A percentile compares a stretch with the other conserved stretches of the same genome.
Conservation (phyloP, 1,284 basidiomycete species). For the Ustilago loliicola region DNA sequence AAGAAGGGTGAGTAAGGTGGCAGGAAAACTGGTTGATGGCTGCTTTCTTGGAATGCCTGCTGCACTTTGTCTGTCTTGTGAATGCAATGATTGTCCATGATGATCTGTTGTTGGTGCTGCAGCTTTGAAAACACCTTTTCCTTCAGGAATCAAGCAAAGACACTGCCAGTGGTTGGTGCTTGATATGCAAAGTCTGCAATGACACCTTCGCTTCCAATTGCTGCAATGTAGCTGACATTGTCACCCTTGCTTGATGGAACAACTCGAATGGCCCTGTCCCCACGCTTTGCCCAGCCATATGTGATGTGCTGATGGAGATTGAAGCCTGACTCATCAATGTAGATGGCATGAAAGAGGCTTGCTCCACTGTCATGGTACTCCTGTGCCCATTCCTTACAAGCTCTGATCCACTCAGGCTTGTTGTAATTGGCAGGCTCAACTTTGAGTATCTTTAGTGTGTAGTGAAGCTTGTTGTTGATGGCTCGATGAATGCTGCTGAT, state of each 20-base stretch:
- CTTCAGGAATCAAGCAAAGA: constrained; percentile 10
- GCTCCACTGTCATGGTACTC: no score
- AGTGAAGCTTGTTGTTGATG: no score
- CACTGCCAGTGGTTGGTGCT: background rate
- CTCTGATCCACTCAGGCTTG: no score
- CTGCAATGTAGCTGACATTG: constrained; percentile 11
- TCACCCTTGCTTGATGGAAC: background rate
- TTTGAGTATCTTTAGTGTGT: no score
- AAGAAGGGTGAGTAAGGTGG: constrained; percentile 17
- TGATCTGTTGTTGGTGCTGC: background rate
- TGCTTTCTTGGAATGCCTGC: background rate
- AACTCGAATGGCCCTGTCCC: background rate
- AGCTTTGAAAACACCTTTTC: constrained; percentile 11
- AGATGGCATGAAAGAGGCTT: no score
- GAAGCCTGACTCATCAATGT: no score
- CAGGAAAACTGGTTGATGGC: background rate
- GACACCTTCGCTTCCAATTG: constrained; percentile 10
- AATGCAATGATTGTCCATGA: constrained; percentile 17
- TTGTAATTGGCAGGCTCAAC: no score
- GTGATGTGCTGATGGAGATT: no score
- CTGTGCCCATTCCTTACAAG: no score
- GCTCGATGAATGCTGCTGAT: no score
- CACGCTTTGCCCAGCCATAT: background rate
- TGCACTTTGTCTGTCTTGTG: constrained; percentile 4
- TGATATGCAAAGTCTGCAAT: constrained; percentile 12